Evolutionary conservation across 495 filamentous ascomycete species (phyloP).

Genomic region (Daldinia bambusicola): DNA sequence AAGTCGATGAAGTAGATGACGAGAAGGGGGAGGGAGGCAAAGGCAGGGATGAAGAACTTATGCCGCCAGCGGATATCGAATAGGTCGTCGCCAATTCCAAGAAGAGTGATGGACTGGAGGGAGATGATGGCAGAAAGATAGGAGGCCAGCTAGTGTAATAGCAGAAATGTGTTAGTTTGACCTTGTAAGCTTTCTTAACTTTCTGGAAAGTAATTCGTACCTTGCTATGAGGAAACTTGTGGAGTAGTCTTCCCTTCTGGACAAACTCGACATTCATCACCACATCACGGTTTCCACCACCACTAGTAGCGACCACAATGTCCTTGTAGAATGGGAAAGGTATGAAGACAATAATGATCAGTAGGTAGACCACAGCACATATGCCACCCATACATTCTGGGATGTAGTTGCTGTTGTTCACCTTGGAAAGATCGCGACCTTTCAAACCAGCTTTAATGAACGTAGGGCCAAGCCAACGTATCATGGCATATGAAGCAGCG

Average conservation of each 20-base stretch:
- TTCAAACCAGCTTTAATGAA: conserved; percentile 92
- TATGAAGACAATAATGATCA: conserved; percentile 88
- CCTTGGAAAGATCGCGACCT: conserved; percentile 89
- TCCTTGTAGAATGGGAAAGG: conserved; percentile 98
- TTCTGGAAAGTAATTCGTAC: conserved; percentile 44
- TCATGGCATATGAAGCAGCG: conserved; percentile 78
- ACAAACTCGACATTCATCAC: conserved; percentile 73
- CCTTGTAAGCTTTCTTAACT: neutral
- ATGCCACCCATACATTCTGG: conserved; percentile 98
- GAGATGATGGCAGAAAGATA: conserved; percentile 95
- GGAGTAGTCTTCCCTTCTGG: conserved; percentile 80
- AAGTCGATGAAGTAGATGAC: conserved; percentile 98
- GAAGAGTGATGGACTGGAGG: conserved; percentile 85
- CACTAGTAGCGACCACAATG: conserved; percentile 94
- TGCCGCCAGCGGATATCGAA: conserved; percentile 99
- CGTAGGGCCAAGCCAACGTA: conserved; percentile 91
- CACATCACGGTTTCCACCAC: conserved; percentile 89
- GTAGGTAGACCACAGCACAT: conserved; percentile 90
- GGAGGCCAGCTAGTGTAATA: conserved; percentile 77
- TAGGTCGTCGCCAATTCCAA: conserved; percentile 94
- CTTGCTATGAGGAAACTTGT: conserved; percentile 94
- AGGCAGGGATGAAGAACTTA: conserved; percentile 96
- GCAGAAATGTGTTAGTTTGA: neutral
- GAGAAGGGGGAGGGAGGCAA: conserved; percentile 92
- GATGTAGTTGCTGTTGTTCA: conserved; percentile 73